Evolutionary conservation across 1,139 yeast genomes (phyloP).

Genomic region (Scheffersomyces illinoinensis): DNA sequence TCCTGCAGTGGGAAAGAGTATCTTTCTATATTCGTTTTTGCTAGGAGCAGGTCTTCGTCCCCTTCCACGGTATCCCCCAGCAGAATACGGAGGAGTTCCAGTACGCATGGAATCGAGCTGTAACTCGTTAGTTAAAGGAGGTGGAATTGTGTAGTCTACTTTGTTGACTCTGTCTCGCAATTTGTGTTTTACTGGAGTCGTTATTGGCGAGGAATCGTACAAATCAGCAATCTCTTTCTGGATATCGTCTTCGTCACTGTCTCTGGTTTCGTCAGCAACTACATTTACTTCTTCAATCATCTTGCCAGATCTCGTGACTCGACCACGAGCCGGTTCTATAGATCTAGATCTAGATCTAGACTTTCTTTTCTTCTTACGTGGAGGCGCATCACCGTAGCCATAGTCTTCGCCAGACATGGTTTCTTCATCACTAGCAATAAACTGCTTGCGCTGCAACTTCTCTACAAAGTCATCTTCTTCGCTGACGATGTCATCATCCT

Average conservation of each 20-base stretch:
- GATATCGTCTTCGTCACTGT: slow-evolving; percentile 36
- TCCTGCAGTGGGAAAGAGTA: slow-evolving; percentile 92
- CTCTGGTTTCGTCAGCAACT: slow-evolving; percentile 15
- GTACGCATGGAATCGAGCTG: slow-evolving; percentile 24
- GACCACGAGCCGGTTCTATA: slow-evolving; percentile 20
- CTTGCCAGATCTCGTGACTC: slow-evolving; percentile 17
- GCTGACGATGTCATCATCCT: slow-evolving; percentile 12
- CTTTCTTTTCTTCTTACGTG: slow-evolving; percentile 16
- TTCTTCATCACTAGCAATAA: slow-evolving; percentile 42
- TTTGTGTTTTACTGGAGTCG: slow-evolving; percentile 58
- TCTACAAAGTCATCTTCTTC: slow-evolving; percentile 28
- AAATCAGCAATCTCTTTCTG: slow-evolving; percentile 54
- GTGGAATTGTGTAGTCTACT: slow-evolving; percentile 83
- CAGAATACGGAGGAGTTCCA: slow-evolving; percentile 14
- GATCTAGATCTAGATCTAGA: slow-evolving; percentile 28
- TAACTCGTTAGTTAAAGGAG: slow-evolving; percentile 63
- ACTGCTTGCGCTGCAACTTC: slow-evolving; percentile 31
- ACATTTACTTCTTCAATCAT: slow-evolving; percentile 20
- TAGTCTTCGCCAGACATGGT: slow-evolving; percentile 23
- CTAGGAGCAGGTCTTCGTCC: slow-evolving; percentile 22
- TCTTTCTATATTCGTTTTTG: slow-evolving; percentile 53
- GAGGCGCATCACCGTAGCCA: slow-evolving; percentile 22
- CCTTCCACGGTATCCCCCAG: slow-evolving; percentile 26
- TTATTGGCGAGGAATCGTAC: slow-evolving; percentile 52
- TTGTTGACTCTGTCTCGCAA: slow-evolving; percentile 72